phyloP scores from a whole-genome alignment of 2,329 filamentous ascomycete species.

The Talaromyces sp. region DNA sequence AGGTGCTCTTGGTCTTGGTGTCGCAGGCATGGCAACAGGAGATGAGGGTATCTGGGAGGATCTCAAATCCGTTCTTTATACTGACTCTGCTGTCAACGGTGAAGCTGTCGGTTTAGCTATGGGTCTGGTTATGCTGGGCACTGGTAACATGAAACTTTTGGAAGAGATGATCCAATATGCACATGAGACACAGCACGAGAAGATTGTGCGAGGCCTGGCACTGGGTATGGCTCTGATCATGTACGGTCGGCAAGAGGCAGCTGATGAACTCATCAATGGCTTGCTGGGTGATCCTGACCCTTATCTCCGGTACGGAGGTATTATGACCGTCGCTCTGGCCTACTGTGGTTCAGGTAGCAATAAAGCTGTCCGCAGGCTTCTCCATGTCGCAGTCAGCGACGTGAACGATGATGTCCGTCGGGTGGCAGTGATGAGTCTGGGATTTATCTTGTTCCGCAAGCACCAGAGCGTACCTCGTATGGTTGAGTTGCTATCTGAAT shows the following conservation, averaged over 20 bases:
- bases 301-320: slow-evolving; percentile 90
- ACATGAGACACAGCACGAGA: slow-evolving; percentile 97
- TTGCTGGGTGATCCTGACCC: slow-evolving; percentile 91
- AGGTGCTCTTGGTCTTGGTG: slow-evolving; percentile 87
- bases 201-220: slow-evolving; percentile 92
- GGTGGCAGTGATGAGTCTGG: slow-evolving; percentile 94
- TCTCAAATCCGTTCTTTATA: slow-evolving; percentile 80
- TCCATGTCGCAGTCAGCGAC: slow-evolving; percentile 95
- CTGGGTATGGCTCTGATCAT: slow-evolving; percentile 98
- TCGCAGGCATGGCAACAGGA: slow-evolving; percentile 95
- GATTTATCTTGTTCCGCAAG: slow-evolving; percentile 98
- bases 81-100: slow-evolving; percentile 92
- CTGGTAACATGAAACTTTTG: slow-evolving; percentile 87
- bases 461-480: slow-evolving; percentile 94
- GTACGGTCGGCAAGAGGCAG: slow-evolving; percentile 91
- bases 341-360: slow-evolving; percentile 98
- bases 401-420: slow-evolving; percentile 96
- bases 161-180: slow-evolving; percentile 98
- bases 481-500: slow-evolving; percentile 96
- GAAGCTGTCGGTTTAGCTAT: slow-evolving; percentile 94
- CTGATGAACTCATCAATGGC: slow-evolving; percentile 89
- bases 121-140: slow-evolving; percentile 97
- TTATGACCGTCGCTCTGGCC: slow-evolving; percentile 95
- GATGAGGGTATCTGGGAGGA: slow-evolving; percentile 87
- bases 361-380: slow-evolving; percentile 91